These are phyloP conservation scores for Pseudisothecium myosuroides DNA, from an alignment of 225 moss, liverwort and hornwort genomes.

Conservation along the genomic window DNA sequence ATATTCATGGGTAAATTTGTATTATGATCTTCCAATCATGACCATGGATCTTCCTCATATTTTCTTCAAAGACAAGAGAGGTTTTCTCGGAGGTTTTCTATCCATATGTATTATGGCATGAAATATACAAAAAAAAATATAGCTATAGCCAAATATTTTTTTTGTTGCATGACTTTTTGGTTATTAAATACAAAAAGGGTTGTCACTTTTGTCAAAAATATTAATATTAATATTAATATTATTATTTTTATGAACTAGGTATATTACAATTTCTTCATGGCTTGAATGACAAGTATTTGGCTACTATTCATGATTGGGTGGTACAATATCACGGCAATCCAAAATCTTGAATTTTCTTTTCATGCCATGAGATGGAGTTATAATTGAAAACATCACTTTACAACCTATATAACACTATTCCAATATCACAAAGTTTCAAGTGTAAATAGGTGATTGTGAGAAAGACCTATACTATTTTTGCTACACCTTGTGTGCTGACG, in stretches of 20 bases:
- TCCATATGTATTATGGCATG: background rate
- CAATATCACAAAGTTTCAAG: background rate
- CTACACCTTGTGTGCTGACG: fast-evolving
- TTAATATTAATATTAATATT: no score
- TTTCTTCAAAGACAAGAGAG: no score
- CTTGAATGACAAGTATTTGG: background rate
- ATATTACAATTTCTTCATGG: background rate
- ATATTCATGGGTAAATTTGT: background rate
- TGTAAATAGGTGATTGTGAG: background rate
- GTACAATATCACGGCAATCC: background rate
- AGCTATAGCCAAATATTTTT: background rate
- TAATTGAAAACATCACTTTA: background rate
- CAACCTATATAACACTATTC: background rate
- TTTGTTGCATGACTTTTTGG: background rate
- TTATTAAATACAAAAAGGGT: background rate
- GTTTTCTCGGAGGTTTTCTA: background rate
- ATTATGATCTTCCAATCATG: background rate
- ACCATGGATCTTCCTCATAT: fast-evolving
- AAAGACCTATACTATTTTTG: background rate
- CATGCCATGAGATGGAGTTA: background rate
- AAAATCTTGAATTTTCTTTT: background rate
- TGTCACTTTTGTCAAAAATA: background rate
- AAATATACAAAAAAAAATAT: no score
- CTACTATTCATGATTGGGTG: no score
- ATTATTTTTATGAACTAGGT: fast-evolving